These are phyloP conservation scores for Hamamelis virginiana DNA, from an alignment of 164 flowering plant species.

Conservation along the genomic window DNA sequence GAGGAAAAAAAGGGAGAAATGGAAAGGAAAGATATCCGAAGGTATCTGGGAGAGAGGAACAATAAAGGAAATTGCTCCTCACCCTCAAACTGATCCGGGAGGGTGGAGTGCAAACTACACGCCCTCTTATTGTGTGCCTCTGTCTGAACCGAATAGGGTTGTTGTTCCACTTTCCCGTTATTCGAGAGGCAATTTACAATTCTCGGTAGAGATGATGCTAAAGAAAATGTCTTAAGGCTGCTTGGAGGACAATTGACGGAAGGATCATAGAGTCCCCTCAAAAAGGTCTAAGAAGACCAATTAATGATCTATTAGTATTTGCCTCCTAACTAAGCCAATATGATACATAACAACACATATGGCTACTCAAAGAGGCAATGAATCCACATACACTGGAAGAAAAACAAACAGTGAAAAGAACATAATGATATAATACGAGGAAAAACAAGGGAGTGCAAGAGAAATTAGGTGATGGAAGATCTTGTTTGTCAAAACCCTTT, in stretches of 20 bases:
- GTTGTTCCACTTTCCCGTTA: neutral
- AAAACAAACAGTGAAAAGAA: neutral
- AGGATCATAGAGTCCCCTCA: neutral
- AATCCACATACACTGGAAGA: neutral
- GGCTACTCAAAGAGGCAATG: constrained; percentile 2
- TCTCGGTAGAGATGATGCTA: neutral
- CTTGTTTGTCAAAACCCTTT: neutral
- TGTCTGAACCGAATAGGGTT: neutral
- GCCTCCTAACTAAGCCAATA: constrained; percentile 4
- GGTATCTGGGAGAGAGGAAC: no score
- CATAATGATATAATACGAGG: neutral
- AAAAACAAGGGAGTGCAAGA: neutral
- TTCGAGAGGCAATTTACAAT: neutral
- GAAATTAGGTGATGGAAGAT: neutral
- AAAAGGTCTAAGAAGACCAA: neutral
- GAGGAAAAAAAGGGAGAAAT: no score
- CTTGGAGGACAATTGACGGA: neutral
- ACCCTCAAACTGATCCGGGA: no score
- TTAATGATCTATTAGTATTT: neutral
- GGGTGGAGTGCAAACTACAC: no score
- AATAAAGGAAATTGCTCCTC: no score
- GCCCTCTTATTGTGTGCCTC: no score
- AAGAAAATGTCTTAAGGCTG: constrained; percentile 2
- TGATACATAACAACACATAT: neutral
- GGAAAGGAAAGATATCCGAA: no score